Base-by-base conservation (phyloP, 495 filamentous ascomycete genomes). In the Hypoxylon cercidicola region DNA sequence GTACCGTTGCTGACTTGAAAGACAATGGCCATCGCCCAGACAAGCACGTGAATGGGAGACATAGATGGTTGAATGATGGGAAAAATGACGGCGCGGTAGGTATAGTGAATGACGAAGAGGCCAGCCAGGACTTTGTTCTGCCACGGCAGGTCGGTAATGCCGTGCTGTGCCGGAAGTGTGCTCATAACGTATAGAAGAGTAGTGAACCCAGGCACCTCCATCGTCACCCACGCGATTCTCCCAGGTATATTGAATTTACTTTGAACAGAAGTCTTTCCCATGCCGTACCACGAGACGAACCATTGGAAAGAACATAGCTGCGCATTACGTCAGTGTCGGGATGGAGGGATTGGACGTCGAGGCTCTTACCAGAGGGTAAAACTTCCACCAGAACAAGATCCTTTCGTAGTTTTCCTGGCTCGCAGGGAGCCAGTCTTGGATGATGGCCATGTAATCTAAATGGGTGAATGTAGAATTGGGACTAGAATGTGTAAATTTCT, bases 31-130 rank as follows among this genome's bases (percentile, higher is more conserved):
- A 72, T 76, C 40, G 75, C 5, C 79, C 87, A 87, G 60, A 97
- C 77, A 15, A 85, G 53, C 9, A 83, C 62, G 73, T 93, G 90
- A 49, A 94, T 90, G 19, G 93, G 93, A 8, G 93, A 93, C 90
- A 99, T 97, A 75, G 87, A 90, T 0, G 93, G 93, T 52, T 93
- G 92, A 28, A 93, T 81, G 64, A 93, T 80, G 1, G 95, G 93
- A 34, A 87, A 87, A 57, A 97, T 75, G 53, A 97, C 74, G 16
- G 94, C 90, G 62, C 95, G 91, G 82, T 99, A 93, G 70, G 86
- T 56, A 78, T 99, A 99, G 76, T 99, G 95, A 60, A 90, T 84
- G 50, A 84, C 86, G 67, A 88, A 91, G 30, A 90, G 75, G 7
- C 72, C 82, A 43, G 80, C 88, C 72, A 92, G 86, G 13, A 85